Percentiles rank a stretch among this genome's conserved stretches.
These are phyloP conservation scores for Xerocomus tenax DNA, from an alignment of 1,284 basidiomycete species.

Conservation along the genomic window DNA sequence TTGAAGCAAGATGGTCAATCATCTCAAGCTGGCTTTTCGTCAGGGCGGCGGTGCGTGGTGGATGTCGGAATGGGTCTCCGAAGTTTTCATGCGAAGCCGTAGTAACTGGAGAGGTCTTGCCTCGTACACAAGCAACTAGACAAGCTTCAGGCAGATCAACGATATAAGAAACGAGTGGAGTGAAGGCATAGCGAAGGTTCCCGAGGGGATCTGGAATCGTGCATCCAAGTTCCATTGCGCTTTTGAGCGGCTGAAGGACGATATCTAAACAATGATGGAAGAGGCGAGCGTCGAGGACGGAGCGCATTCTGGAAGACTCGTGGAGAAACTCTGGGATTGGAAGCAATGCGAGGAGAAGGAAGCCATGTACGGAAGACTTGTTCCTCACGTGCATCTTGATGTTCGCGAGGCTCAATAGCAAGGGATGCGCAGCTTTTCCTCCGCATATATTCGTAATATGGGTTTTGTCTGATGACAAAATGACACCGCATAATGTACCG, in stretches of 20 bases:
- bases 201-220: not conserved
- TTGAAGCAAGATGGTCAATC: no score
- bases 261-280: not conserved
- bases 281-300: not conserved
- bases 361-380: not conserved
- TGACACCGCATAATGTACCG: not conserved
- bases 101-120: not conserved
- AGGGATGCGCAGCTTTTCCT: not conserved
- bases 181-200: not conserved
- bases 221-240: not conserved
- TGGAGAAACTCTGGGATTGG: not conserved
- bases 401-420: not conserved
- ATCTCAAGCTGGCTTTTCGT: not conserved
- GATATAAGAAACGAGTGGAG: not conserved
- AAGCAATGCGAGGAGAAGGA: not conserved
- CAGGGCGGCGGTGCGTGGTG: no score
- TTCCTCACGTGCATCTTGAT: not conserved
- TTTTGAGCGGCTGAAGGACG: not conserved
- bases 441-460: not conserved
- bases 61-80: not conserved
- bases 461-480: not conserved
- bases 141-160: not conserved
- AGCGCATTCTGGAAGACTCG: not conserved
- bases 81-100: not conserved
- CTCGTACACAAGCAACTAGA: not conserved